Evolutionary conservation across 441 rosid genomes (phyloP), one percentile per base, ranked within the genome.

Genomic region (Raphanus hybrid): DNA sequence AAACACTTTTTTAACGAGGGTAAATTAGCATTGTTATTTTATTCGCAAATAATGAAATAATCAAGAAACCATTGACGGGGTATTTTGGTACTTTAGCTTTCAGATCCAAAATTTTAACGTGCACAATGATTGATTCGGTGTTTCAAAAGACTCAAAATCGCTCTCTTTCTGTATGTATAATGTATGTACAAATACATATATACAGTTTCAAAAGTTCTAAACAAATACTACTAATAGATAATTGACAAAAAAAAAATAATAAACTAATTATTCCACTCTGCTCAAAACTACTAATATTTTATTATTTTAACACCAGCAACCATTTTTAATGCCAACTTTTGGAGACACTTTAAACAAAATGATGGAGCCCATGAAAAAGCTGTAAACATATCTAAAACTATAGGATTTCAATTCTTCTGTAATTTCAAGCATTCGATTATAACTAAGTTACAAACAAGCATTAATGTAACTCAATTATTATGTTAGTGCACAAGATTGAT

Each of bases 281-380:
- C 68, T 78, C 14, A 52, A 10, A 54, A 62, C 65, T 29, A 14
- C 20, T 50, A 50, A 52, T 52, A 52, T 52, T 52, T 54, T 15
- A 74, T 23, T 69, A 68, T 12, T 43, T 52, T 37, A 61, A 60
- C 52, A 73, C 70, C 74, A 50, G 69, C 70, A 45, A 50, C 55
- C 74, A 73, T 67, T 78, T 29, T 68, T 43, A 27, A 68, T 69
- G 64, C 78, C 75, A 70, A 79, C 71, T 79, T 74, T 74, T 79
- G 43, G 71, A 64, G 67, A 64, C 82, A 43, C 62, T 74, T 74
- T 69, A 54, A 27, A 67, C 29, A 50, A 6, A 50, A 74, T 65
- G 57, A 69, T 70, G 82, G 82, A 69, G 69, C 79, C 79, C 75
- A 12, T 68, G 75, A 78, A 74, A 54, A 74, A 74, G 66, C 75